Base-by-base conservation (phyloP, 768 basidiomycete genomes). In the Hypsizygus marmoreus region DNA sequence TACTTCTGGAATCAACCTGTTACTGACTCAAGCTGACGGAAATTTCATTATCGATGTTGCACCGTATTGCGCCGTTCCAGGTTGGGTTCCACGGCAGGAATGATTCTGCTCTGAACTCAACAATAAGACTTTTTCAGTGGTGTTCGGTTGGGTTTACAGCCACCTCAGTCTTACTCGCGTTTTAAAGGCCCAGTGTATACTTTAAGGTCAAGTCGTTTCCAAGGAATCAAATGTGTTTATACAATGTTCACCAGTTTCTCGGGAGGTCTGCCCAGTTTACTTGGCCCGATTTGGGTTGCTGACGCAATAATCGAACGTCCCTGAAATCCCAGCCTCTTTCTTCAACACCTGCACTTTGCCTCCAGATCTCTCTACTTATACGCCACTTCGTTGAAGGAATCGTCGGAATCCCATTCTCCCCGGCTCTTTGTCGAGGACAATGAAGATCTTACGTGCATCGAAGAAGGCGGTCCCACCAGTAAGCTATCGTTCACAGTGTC, bases 371-470 rank as follows among this genome's bases (percentile, higher is more conserved):
- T 43, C 41, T 48, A 22, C 31, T 47, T 36, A 42, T 29, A 20
- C 25, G 19, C 22, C 35, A 24, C 37, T 20, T 22, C 24, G 37
- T 37, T 39, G 45, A 47, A 53, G 43, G 51, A 43, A 38, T 37
- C 23, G 45, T 42, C 37, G 32, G 42, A 45, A 46, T 45, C 47
- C 39, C 48, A 35, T 58, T 62, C 53, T 63, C 56, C 66, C 62
- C 70, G 76, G 73, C 68, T 57, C 31, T 25, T 68, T 50, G 68
- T 74, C 76, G 73, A 71, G 78, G 79, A 77, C 69, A 59, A 94
- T 94, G 91, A 91, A 87, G 81, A 91, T 94, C 70, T 75, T 82
- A 59, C 85, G 85, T 67, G 87, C 87, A 75, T 81, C 88, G 38
- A 91, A 88, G 82, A 86, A 83, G 73, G 81, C 81, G 59, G 77